A percentile compares a stretch with the other conserved stretches of the same genome.
phyloP scores from a whole-genome alignment of 202 grass and related monocot genomes.

The Setaria italica region DNA sequence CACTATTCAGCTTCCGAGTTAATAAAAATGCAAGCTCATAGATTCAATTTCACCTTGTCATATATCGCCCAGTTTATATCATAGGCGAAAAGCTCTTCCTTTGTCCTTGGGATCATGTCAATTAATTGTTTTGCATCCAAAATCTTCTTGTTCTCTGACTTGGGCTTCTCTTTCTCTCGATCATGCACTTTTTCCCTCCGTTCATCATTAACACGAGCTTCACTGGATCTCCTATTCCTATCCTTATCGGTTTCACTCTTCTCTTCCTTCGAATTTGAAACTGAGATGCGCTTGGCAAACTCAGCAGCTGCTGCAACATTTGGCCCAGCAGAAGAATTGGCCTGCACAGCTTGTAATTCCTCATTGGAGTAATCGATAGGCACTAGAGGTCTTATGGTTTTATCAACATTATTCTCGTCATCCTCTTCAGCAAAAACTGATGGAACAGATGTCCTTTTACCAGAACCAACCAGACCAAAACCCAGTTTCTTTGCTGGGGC shows the following conservation, averaged over 20 bases:
- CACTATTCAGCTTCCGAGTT: background rate
- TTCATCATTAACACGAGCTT: constrained; percentile 50
- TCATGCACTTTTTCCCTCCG: constrained; percentile 61
- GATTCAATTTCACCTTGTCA: constrained; percentile 78
- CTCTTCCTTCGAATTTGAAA: constrained; percentile 79
- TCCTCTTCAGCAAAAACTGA: constrained; percentile 94
- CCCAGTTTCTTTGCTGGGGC: constrained; percentile 82
- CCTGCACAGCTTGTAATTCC: constrained; percentile 82
- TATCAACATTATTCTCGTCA: constrained; percentile 76
- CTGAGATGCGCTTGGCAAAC: constrained; percentile 86
- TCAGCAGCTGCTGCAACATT: constrained; percentile 80
- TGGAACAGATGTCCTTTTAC: constrained; percentile 82
- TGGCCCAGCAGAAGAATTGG: constrained; percentile 52
- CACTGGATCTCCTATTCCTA: constrained; percentile 70
- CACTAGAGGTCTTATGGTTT: constrained; percentile 82
- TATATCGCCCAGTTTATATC: constrained; percentile 93
- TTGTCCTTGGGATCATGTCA: constrained; percentile 98
- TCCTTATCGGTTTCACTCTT: constrained; percentile 62
- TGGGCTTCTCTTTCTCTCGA: constrained; percentile 73
- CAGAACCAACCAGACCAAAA: constrained; percentile 87
- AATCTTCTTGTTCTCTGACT: constrained; percentile 81
- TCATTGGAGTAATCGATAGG: constrained; percentile 96
- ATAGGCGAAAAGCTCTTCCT: constrained; percentile 95
- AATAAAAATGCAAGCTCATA: constrained; percentile 10
- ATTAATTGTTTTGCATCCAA: constrained; percentile 97